Conservation (phyloP, 2,329 filamentous ascomycete genomes). For the Dichotomopilus funicola region DNA sequence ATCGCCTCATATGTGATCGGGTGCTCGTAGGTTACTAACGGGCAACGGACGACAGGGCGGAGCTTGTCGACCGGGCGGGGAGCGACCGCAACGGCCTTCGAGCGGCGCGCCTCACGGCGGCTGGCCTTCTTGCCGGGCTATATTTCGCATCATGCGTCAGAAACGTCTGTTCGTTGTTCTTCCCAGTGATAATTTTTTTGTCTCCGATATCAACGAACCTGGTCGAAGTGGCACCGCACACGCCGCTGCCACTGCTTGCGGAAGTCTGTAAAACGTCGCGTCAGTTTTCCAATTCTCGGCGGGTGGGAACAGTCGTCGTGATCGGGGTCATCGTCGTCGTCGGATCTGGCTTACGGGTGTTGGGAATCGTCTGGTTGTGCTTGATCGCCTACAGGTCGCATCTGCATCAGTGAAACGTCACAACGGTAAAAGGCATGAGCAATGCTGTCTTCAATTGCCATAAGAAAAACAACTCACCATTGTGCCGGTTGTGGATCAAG, state of each 20-base stretch:
- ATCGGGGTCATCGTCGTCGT: conserved; percentile 14
- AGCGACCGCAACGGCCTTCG: conserved; percentile 91
- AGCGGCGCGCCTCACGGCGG: conserved; percentile 82
- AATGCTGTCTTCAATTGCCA: conserved; percentile 19
- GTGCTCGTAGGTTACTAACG: conserved; percentile 33
- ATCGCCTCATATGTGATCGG: neutral
- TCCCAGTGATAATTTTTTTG: conserved; percentile 6
- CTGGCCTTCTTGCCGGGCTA: conserved; percentile 95
- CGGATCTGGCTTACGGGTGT: conserved; percentile 68
- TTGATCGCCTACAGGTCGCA: conserved; percentile 73
- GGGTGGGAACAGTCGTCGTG: conserved; percentile 15
- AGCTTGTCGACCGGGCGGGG: conserved; percentile 97
- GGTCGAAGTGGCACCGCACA: conserved; percentile 99
- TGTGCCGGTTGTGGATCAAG: conserved; percentile 49
- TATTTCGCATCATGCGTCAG: conserved; percentile 29
- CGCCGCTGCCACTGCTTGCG: conserved; percentile 99
- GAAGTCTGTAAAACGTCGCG: conserved; percentile 61
- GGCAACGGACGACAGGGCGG: conserved; percentile 93
- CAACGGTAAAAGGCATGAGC: conserved; percentile 20
- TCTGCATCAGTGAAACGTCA: conserved; percentile 18
- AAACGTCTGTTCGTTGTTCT: conserved; percentile 23
- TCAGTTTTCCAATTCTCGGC: conserved; percentile 34
- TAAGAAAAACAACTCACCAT: conserved; percentile 38
- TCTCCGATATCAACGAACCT: conserved; percentile 51
- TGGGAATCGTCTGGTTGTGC: conserved; percentile 97